A percentile compares a stretch with the other conserved stretches of the same genome.
These are phyloP conservation scores for Hortiboletus flavorubellus DNA, from an alignment of 768 basidiomycete species.

Conservation along the genomic window DNA sequence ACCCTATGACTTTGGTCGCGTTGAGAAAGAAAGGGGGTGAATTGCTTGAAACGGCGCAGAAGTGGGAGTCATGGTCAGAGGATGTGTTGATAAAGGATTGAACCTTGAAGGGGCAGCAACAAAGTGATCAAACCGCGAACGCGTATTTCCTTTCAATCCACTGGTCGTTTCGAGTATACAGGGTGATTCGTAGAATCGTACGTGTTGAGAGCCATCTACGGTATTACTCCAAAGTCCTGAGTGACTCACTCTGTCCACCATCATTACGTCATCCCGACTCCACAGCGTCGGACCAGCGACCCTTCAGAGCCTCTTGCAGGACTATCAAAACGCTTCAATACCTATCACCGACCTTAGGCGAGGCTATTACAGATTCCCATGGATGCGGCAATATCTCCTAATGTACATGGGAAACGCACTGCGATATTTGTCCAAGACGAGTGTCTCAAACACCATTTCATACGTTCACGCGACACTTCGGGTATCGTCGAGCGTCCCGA, in stretches of 20 bases:
- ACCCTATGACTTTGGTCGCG: neutral
- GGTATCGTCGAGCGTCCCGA: constrained; percentile 89
- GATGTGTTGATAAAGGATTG: constrained; percentile 5
- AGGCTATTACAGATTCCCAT: neutral
- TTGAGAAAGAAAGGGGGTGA: constrained; percentile 1
- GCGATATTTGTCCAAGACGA: constrained; percentile 60
- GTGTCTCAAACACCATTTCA: constrained; percentile 72
- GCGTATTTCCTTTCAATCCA: neutral
- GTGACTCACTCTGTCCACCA: neutral
- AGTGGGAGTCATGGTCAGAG: constrained; percentile 20
- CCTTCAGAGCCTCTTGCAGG: neutral
- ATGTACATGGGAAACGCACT: constrained; percentile 13
- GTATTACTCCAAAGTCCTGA: neutral
- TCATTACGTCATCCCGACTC: neutral
- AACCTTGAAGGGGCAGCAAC: neutral
- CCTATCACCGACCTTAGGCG: constrained; percentile 1
- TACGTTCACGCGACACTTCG: constrained; percentile 71
- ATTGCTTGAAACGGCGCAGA: constrained; percentile 13
- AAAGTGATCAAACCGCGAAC: neutral
- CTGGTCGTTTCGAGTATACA: too few species aligned
- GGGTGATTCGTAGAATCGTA: too few species aligned
- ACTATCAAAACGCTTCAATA: neutral
- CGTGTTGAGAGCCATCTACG: neutral
- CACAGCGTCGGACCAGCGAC: neutral
- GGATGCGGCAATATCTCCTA: neutral